Evolutionary conservation across 2,329 filamentous ascomycete genomes (phyloP).

Genomic region (Xylaria arbuscula): DNA sequence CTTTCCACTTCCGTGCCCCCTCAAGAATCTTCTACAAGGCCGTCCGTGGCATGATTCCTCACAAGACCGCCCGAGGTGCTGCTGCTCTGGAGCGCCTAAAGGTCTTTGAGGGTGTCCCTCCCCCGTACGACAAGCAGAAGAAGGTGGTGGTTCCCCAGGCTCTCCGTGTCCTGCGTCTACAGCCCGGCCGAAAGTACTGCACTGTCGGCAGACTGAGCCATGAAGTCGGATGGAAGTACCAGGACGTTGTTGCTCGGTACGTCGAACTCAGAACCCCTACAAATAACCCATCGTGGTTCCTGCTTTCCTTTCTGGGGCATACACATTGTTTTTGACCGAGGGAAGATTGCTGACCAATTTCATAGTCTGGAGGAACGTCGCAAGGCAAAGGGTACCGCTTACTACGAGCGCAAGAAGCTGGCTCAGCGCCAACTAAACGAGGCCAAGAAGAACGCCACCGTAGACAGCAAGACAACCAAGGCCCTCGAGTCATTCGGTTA

Average conservation of each 20-base stretch:
- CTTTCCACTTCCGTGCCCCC: conserved; percentile 99
- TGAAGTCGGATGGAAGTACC: conserved; percentile 99
- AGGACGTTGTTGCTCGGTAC: conserved; percentile 97
- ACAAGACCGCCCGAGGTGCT: conserved; percentile 98
- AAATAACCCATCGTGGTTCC: neutral
- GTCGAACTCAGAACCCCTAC: conserved; percentile 54
- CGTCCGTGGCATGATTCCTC: conserved; percentile 99
- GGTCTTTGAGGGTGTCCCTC: conserved; percentile 99
- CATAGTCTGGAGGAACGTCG: conserved; percentile 96
- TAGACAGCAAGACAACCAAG: conserved; percentile 87
- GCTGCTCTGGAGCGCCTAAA: conserved; percentile 98
- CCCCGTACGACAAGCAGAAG: conserved; percentile 99
- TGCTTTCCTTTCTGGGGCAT: neutral
- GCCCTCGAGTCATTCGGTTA: conserved; percentile 92
- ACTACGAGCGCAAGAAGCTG: conserved; percentile 99
- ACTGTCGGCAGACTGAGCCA: conserved; percentile 97
- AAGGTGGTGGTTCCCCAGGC: conserved; percentile 99
- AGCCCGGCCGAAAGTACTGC: conserved; percentile 99
- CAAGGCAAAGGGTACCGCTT: conserved; percentile 99
- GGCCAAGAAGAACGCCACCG: conserved; percentile 90
- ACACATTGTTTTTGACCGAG: neutral
- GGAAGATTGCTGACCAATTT: conserved; percentile 37
- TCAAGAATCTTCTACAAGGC: conserved; percentile 99
- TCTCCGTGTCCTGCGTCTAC: conserved; percentile 93
- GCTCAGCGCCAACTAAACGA: conserved; percentile 89